These are phyloP conservation scores for Termitomyces sp. DNA, from an alignment of 1,284 basidiomycete species.

Conservation along the genomic window DNA sequence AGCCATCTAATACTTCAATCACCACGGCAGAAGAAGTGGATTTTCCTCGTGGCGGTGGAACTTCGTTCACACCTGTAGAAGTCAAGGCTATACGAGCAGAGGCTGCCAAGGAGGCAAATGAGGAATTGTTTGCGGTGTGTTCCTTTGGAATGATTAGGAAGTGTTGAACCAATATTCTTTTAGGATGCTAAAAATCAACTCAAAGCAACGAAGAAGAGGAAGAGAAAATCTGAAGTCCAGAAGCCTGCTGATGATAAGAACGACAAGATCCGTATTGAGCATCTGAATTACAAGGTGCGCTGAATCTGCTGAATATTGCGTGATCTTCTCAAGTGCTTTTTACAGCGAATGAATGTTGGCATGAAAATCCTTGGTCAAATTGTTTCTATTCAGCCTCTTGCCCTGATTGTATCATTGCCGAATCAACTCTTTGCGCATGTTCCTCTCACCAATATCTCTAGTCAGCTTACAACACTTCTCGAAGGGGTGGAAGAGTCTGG, in stretches of 20 bases:
- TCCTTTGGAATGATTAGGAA: background rate
- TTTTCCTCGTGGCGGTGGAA: constrained; percentile 90
- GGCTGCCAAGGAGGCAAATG: constrained; percentile 79
- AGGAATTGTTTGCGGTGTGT: constrained; percentile 68
- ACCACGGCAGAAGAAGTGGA: constrained; percentile 71
- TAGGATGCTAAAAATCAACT: constrained; percentile 34
- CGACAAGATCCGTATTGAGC: constrained; percentile 72
- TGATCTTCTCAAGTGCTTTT: background rate
- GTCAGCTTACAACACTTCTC: constrained; percentile 71
- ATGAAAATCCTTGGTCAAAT: constrained; percentile 88
- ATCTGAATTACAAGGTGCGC: constrained; percentile 88
- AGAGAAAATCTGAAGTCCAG: constrained; percentile 44
- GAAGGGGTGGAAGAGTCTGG: constrained; percentile 59
- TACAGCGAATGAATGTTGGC: constrained; percentile 75
- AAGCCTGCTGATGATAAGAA: constrained; percentile 31
- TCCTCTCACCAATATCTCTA: constrained; percentile 93
- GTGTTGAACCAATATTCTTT: constrained; percentile 7
- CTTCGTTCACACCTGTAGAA: constrained; percentile 84
- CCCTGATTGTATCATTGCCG: constrained; percentile 89
- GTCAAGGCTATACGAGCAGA: constrained; percentile 84
- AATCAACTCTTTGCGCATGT: constrained; percentile 94
- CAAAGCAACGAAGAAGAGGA: constrained; percentile 46
- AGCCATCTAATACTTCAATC: constrained; percentile 16
- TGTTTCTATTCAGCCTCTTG: constrained; percentile 83
- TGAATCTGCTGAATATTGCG: background rate